Base-by-base conservation (phyloP, 257 asterid genomes). In the Leptodermis oblonga region DNA sequence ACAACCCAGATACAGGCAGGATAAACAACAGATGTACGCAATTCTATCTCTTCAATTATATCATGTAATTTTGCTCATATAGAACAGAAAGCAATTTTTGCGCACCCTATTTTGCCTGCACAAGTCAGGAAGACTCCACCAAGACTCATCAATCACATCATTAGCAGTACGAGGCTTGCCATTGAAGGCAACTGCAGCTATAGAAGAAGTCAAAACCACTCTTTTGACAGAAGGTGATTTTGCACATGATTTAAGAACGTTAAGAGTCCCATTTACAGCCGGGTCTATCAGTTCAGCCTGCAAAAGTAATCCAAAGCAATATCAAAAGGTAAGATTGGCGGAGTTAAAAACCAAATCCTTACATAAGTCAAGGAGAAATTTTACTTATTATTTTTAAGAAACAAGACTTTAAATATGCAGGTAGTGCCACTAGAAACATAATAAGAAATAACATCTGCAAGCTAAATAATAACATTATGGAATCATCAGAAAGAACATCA, bases 271-370 rank as follows among this genome's bases (percentile, higher is more conserved):
- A 68, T 88, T 88, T 20, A 90, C 51, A 3, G 97, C 96, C 67
- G 97, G 97, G 67, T 88, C 95, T 58, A 90, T 88, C 78, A 90
- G 36, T 62, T 90, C 97, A 3, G 78, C 79, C 96, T 90, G 78
- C 37, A 76, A 71, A 69, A 37, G 23, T 66, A 73, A 11, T 20
- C 61, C 74, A 45, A 34, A 23, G 3, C 22, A 3, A 1, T 36
- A 23, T 18, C 14, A 37, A 14, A 54, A 54, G 22, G 18, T 55
- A 13, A 39, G 28, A n/a, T 51, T 4, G 4, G 3, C n/a, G 49
- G 17, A 22, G 6, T 12, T 22, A 52, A 54, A 49, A 70, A 59
- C 56, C 49, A 14, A 45, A 37, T 59, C 46, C 62, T 31, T 30
- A 54, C 12, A 54, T 39, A 26, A 7, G 22, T 23, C 4, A 20